A percentile compares a stretch with the other conserved stretches of the same genome.
These are phyloP conservation scores for Symmetrospora coprosmae DNA, from an alignment of 768 basidiomycete genomes.

Conservation along the genomic window DNA sequence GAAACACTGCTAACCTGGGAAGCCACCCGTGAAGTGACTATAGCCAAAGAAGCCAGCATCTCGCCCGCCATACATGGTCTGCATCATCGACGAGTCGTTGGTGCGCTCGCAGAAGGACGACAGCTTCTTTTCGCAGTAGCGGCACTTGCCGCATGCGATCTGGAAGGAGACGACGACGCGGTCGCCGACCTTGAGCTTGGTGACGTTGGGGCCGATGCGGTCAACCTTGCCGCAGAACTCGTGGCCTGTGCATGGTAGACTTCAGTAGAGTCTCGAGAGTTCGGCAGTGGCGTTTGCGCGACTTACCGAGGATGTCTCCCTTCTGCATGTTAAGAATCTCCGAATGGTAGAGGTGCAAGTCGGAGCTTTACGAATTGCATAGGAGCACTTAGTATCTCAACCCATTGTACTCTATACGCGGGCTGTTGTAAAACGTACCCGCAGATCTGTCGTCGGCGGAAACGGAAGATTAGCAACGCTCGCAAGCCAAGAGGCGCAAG, in stretches of 20 bases:
- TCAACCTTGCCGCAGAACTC: background rate
- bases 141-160: constrained; percentile 30
- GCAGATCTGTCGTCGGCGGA: too few species aligned
- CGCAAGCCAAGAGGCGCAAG: background rate
- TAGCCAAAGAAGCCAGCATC: constrained; percentile 50
- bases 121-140: constrained; percentile 58
- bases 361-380: too few species aligned
- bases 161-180: constrained; percentile 65
- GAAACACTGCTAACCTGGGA: background rate
- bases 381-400: too few species aligned
- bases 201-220: constrained; percentile 50
- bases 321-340: constrained; percentile 56
- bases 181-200: constrained; percentile 49
- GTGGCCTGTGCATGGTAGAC: too few species aligned
- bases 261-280: background rate
- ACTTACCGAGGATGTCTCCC: constrained; percentile 63
- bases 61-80: constrained; percentile 53
- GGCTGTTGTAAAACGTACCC: background rate
- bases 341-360: constrained; percentile 53
- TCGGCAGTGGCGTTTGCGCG: constrained; percentile 35
- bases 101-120: constrained; percentile 62
- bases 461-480: too few species aligned
- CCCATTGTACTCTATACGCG: constrained; percentile 29
- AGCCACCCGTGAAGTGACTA: constrained; percentile 32
- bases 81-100: constrained; percentile 48